A percentile compares a stretch with the other conserved stretches of the same genome.
Conservation (phyloP, 2,329 filamentous ascomycete species). For the Verticillium zaregamsianum region DNA sequence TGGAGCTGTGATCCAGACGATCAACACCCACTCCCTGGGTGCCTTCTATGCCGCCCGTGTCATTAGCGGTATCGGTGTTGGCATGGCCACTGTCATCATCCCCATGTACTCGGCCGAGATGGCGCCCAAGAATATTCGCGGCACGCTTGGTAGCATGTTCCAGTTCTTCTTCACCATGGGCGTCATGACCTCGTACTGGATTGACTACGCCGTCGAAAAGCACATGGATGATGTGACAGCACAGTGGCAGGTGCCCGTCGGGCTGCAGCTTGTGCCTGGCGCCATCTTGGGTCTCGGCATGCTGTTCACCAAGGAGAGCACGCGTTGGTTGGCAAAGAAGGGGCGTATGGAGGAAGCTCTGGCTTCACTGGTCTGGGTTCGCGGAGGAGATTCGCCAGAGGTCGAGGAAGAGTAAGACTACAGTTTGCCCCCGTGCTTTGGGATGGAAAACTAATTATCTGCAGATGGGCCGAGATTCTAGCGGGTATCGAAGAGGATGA, state of each 20-base stretch:
- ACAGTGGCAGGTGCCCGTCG: conserved; percentile 48
- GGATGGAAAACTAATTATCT: not conserved
- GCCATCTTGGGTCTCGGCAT: conserved; percentile 42
- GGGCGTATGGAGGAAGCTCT: conserved; percentile 40
- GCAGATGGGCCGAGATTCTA: conserved; percentile 36
- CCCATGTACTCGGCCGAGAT: conserved; percentile 42
- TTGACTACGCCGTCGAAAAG: conserved; percentile 38
- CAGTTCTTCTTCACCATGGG: conserved; percentile 41
- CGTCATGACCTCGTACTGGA: conserved; percentile 36
- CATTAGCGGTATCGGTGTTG: conserved; percentile 29
- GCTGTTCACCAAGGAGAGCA: conserved; percentile 43
- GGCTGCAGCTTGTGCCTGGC: conserved; percentile 42
- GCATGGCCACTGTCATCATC: conserved; percentile 36
- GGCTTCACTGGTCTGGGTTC: conserved; percentile 45
- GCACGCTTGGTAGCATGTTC: conserved; percentile 37
- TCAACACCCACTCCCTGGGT: conserved; percentile 30
- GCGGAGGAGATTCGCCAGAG: conserved; percentile 35
- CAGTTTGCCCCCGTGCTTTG: not conserved
- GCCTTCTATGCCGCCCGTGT: conserved; percentile 33
- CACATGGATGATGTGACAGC: conserved; percentile 30
- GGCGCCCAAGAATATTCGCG: conserved; percentile 41
- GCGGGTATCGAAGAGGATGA: conserved; percentile 43
- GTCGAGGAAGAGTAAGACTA: conserved; percentile 27
- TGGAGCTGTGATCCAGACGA: conserved; percentile 33
- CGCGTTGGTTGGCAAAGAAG: conserved; percentile 41